Percentiles rank a stretch among this genome's conserved stretches.
Conservation (phyloP, 2,329 filamentous ascomycete species). For the Alternaria sp. region DNA sequence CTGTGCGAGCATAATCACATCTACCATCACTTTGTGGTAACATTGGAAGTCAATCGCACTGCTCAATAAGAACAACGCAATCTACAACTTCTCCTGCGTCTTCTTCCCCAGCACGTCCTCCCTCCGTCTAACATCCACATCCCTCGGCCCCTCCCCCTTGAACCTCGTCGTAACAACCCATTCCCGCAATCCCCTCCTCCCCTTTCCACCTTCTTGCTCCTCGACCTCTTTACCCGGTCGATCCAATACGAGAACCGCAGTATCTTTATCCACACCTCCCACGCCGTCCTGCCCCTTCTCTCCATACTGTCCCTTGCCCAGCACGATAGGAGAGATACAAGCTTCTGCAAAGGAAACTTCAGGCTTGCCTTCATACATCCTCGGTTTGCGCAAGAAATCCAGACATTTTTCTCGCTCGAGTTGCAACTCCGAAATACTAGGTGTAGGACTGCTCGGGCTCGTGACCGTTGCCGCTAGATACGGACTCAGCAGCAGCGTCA, state of each 20-base stretch:
- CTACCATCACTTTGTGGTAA: no score
- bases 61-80: not conserved
- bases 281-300: conserved; percentile 40
- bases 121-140: conserved; percentile 61
- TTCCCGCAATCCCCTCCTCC: conserved; percentile 61
- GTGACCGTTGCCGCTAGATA: conserved; percentile 57
- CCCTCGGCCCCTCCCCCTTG: conserved; percentile 63
- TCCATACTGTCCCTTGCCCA: conserved; percentile 51
- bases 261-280: conserved; percentile 56
- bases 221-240: conserved; percentile 65
- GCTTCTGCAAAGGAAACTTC: conserved; percentile 56
- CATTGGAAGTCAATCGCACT: no score
- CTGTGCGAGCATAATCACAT: no score
- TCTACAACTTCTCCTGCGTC: conserved; percentile 26
- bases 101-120: conserved; percentile 55
- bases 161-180: conserved; percentile 67
- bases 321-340: conserved; percentile 53
- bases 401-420: conserved; percentile 46
- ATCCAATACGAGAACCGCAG: conserved; percentile 63
- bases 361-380: conserved; percentile 35
- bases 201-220: conserved; percentile 51
- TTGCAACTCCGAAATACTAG: conserved; percentile 52
- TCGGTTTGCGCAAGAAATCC: conserved; percentile 64
- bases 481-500: conserved; percentile 67
- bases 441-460: conserved; percentile 31